A percentile compares a stretch with the other conserved stretches of the same genome.
These are phyloP conservation scores for Auxenochlorella pyrenoidosa DNA, from an alignment of 139 green algal species.

Conservation along the genomic window DNA sequence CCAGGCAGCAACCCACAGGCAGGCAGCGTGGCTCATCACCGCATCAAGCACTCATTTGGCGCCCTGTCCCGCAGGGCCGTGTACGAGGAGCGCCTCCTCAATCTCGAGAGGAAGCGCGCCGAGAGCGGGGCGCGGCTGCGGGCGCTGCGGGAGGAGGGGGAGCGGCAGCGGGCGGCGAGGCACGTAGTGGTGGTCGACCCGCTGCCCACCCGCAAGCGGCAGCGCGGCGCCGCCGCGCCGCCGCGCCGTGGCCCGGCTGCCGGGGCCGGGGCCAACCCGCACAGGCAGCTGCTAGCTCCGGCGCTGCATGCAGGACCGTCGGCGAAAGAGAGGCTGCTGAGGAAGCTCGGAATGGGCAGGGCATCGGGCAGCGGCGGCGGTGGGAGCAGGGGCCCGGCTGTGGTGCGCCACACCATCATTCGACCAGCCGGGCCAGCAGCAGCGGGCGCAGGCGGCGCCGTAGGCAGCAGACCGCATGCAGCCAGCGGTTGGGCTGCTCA, in stretches of 20 bases:
- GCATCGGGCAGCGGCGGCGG: background rate
- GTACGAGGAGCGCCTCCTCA: constrained; percentile 4
- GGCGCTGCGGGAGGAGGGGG: constrained; percentile 26
- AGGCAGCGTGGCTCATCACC: too few relatives aligned
- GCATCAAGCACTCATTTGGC: too few relatives aligned
- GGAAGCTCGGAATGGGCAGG: constrained; percentile 4
- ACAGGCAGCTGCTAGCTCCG: too few relatives aligned
- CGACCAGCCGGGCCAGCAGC: background rate
- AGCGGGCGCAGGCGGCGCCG: background rate
- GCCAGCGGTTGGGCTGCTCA: background rate
- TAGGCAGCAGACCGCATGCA: background rate
- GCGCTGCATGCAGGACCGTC: background rate
- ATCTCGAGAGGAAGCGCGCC: background rate
- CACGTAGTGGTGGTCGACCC: constrained; percentile 2
- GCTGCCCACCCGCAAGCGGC: background rate
- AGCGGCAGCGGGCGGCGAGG: constrained; percentile 6
- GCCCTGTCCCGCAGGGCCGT: background rate
- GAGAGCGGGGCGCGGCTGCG: constrained; percentile 33
- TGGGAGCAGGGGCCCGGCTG: background rate
- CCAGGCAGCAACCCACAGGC: background rate
- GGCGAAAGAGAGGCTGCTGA: constrained; percentile 8
- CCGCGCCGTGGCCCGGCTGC: background rate
- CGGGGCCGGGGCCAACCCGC: too few relatives aligned
- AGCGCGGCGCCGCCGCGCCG: background rate
- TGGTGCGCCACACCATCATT: background rate